A percentile compares a stretch with the other conserved stretches of the same genome.
Conservation (phyloP, 2,329 filamentous ascomycete species). For the Sclerotiophoma versabilis region DNA sequence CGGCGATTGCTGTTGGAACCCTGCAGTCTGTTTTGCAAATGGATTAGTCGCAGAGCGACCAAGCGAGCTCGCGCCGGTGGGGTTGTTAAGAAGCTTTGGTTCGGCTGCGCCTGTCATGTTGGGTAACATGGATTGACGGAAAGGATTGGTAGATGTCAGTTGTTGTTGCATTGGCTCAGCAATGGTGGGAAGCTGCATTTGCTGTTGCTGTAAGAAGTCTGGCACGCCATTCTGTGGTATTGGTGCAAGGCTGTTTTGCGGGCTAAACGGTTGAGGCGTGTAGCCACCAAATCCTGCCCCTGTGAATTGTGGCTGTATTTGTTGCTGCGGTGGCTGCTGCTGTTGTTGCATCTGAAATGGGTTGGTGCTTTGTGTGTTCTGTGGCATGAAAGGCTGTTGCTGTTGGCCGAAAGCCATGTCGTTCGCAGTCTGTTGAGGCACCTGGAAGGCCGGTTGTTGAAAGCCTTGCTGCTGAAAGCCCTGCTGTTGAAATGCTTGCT, state of each 20-base stretch:
- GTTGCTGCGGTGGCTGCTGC: constrained; percentile 54
- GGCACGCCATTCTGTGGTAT: constrained; percentile 60
- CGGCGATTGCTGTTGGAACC: constrained; percentile 38
- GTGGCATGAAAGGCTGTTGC: constrained; percentile 63
- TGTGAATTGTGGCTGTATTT: constrained; percentile 67
- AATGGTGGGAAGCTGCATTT: constrained; percentile 41
- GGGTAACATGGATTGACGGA: constrained; percentile 85
- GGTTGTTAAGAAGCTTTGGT: constrained; percentile 42
- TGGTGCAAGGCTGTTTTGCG: constrained; percentile 52
- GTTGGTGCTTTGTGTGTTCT: constrained; percentile 75
- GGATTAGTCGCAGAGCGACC: constrained; percentile 81
- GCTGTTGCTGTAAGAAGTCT: constrained; percentile 52
- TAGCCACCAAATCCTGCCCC: constrained; percentile 87
- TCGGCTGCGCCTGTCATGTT: constrained; percentile 30
- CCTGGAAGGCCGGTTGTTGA: constrained; percentile 35
- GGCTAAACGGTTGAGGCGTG: constrained; percentile 66
- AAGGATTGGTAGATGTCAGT: constrained; percentile 81
- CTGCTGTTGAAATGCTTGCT: constrained; percentile 29
- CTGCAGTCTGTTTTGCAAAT: constrained; percentile 70
- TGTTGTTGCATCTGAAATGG: constrained; percentile 79
- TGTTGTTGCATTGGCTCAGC: constrained; percentile 56
- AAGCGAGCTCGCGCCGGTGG: constrained; percentile 47
- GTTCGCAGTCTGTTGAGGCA: constrained; percentile 52
- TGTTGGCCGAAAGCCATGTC: constrained; percentile 38
- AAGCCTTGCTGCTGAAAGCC: constrained; percentile 27